Conservation (phyloP, 257 asterid species). For the Catharanthus roseus region DNA sequence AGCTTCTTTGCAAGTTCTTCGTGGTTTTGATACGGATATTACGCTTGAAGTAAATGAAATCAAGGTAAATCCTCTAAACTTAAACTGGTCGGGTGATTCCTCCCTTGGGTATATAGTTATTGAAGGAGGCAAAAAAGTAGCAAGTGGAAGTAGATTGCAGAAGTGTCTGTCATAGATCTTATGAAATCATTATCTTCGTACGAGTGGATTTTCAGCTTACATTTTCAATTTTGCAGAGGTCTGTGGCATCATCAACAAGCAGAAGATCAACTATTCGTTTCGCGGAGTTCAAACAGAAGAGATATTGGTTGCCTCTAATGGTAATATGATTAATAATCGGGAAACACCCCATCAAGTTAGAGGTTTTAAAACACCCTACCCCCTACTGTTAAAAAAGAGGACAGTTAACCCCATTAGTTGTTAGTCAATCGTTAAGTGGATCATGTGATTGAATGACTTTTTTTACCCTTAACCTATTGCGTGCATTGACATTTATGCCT, state of each 20-base stretch:
- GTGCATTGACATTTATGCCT: no score
- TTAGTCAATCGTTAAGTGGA: no score
- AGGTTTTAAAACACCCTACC: no score
- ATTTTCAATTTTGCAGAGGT: conserved; percentile 45
- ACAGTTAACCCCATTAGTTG: no score
- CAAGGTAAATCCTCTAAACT: conserved; percentile 31
- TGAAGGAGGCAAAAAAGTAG: neutral
- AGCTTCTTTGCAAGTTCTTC: conserved; percentile 89
- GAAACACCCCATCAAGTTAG: no score
- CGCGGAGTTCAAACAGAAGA: conserved; percentile 68
- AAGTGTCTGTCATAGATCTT: neutral
- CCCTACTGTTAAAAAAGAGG: no score
- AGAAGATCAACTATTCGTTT: conserved; percentile 72
- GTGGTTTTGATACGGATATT: conserved; percentile 94
- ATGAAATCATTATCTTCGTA: neutral
- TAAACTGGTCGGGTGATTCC: neutral
- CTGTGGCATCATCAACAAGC: conserved; percentile 77
- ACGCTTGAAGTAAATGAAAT: conserved; percentile 77
- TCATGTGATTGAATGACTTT: no score
- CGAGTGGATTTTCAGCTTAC: neutral
- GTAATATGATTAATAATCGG: no score
- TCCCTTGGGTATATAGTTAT: no score
- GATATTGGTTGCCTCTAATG: conserved; percentile 97
- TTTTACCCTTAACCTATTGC: no score
- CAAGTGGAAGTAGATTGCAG: neutral